Conservation (phyloP, 2,329 filamentous ascomycete genomes). For the Fusarium citri region DNA sequence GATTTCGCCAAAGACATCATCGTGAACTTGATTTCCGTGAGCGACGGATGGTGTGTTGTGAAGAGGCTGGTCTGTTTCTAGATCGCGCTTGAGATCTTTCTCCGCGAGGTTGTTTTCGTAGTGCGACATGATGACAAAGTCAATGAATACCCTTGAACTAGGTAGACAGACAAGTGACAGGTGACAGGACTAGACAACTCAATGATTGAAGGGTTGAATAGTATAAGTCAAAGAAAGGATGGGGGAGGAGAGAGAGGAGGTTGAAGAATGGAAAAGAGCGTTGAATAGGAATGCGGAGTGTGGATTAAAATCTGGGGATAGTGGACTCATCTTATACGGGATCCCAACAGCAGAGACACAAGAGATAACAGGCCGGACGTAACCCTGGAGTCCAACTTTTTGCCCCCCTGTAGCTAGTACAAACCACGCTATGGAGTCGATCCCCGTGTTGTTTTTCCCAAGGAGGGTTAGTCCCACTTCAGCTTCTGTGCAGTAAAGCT, state of each 20-base stretch:
- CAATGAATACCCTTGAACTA: conserved; percentile 5
- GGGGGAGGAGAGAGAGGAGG: neutral
- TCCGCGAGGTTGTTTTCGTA: conserved; percentile 24
- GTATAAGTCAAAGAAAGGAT: no score
- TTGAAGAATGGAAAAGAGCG: neutral
- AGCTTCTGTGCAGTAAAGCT: neutral
- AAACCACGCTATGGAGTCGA: conserved; percentile 23
- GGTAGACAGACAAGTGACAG: neutral
- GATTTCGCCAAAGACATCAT: conserved; percentile 50
- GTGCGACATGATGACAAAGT: conserved; percentile 24
- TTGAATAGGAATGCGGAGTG: conserved; percentile 20
- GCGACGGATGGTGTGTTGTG: conserved; percentile 9
- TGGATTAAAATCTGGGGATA: conserved; percentile 29
- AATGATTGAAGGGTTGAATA: conserved; percentile 24
- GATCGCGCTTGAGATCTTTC: conserved; percentile 31
- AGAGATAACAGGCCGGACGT: neutral
- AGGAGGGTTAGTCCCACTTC: neutral
- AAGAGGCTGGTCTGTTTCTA: conserved; percentile 15
- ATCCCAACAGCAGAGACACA: neutral
- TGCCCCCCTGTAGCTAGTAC: conserved; percentile 13
- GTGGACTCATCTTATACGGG: conserved; percentile 38
- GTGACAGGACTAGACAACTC: conserved; percentile 17
- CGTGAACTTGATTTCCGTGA: conserved; percentile 28
- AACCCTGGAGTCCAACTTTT: conserved; percentile 4
- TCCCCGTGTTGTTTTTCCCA: conserved; percentile 21